Evolutionary conservation across 2,329 filamentous ascomycete genomes (phyloP).

Genomic region (Curvularia sp.): DNA sequence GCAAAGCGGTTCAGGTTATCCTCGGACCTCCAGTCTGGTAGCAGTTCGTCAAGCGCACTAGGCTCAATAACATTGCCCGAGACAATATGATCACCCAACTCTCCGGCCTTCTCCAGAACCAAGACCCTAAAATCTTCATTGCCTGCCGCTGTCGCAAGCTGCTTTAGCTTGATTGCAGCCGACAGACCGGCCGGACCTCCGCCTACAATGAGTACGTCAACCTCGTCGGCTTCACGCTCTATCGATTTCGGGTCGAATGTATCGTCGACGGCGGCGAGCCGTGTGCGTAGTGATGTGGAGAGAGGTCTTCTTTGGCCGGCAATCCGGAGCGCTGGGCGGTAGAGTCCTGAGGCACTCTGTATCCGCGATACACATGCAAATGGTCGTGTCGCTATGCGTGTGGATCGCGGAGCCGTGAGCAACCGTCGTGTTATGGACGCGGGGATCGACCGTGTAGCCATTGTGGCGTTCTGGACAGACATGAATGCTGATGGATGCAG

Average conservation of each 20-base stretch:
- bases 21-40: slow-evolving; percentile 92
- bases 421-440: slow-evolving; percentile 38
- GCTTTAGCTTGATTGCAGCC: slow-evolving; percentile 92
- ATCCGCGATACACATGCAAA: slow-evolving; percentile 27
- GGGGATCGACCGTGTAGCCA: slow-evolving; percentile 44
- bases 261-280: slow-evolving; percentile 49
- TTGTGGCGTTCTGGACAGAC: slow-evolving; percentile 25
- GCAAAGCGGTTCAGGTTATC: slow-evolving; percentile 88
- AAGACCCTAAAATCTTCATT: slow-evolving; percentile 96
- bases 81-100: slow-evolving; percentile 92
- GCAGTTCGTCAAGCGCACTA: slow-evolving; percentile 82
- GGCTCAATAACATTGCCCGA: slow-evolving; percentile 96
- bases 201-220: slow-evolving; percentile 96
- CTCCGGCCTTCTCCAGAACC: slow-evolving; percentile 91
- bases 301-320: slow-evolving; percentile 49
- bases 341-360: slow-evolving; percentile 26
- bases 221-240: slow-evolving; percentile 89
- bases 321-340: slow-evolving; percentile 45
- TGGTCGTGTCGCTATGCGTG: slow-evolving; percentile 28
- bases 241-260: slow-evolving; percentile 59
- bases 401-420: slow-evolving; percentile 30
- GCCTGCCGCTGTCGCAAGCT: slow-evolving; percentile 90
- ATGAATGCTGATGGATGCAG: not conserved
- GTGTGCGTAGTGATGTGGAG: slow-evolving; percentile 41
- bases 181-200: slow-evolving; percentile 93